Evolutionary conservation across 768 basidiomycete genomes (phyloP).

Genomic region (Mycena galopus): DNA sequence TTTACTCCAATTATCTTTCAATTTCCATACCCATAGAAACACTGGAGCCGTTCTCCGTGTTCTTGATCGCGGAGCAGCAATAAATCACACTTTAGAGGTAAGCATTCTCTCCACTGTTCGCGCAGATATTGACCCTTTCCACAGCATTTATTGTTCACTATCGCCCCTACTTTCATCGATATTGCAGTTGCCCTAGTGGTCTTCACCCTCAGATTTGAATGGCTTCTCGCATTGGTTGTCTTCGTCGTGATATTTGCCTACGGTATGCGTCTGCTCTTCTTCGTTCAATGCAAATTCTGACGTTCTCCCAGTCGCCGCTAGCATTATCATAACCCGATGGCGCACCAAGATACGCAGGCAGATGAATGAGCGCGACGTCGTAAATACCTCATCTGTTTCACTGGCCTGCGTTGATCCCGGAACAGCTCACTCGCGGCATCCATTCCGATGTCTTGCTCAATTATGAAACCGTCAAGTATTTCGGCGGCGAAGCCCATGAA

Average conservation of each 20-base stretch:
- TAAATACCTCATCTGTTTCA: conserved; percentile 47
- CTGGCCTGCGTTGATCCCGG: conserved; percentile 6
- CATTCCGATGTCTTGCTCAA: conserved; percentile 86
- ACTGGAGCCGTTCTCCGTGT: conserved; percentile 90
- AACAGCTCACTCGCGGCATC: conserved; percentile 81
- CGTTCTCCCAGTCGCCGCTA: conserved; percentile 56
- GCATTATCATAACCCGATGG: conserved; percentile 74
- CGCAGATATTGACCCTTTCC: conserved; percentile 21
- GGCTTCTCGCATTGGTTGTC: conserved; percentile 75
- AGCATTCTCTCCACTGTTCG: conserved; percentile 19
- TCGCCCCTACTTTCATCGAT: conserved; percentile 87
- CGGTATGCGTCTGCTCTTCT: conserved; percentile 55
- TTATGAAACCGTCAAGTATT: conserved; percentile 91
- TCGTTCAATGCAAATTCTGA: background rate
- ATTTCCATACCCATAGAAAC: conserved; percentile 85
- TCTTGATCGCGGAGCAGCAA: conserved; percentile 85
- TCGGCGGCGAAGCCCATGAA: conserved; percentile 89
- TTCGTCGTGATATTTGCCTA: conserved; percentile 82
- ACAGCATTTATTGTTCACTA: conserved; percentile 85
- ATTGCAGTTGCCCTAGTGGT: conserved; percentile 76
- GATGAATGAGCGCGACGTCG: conserved; percentile 88
- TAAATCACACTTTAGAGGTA: conserved; percentile 85
- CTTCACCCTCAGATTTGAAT: conserved; percentile 75
- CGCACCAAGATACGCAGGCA: conserved; percentile 79
- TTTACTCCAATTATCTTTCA: conserved; percentile 86